Conservation (phyloP, 257 asterid genomes). For the Verbena officinalis region DNA sequence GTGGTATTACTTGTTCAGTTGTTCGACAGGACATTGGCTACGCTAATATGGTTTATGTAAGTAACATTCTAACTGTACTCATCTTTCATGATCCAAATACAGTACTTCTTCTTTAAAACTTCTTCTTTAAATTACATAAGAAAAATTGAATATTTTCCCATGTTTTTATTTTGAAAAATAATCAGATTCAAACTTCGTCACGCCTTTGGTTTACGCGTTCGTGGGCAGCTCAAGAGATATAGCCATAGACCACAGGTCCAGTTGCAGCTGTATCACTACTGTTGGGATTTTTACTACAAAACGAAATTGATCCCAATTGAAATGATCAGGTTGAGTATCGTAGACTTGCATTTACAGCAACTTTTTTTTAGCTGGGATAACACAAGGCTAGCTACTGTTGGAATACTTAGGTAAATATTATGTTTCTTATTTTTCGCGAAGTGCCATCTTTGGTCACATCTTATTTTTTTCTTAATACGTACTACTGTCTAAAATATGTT, state of each 20-base stretch:
- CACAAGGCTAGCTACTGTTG: conserved; percentile 89
- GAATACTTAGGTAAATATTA: conserved; percentile 63
- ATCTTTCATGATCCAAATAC: not conserved
- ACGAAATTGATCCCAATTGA: conserved; percentile 65
- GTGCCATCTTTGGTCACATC: too few relatives aligned
- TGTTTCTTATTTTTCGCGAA: too few relatives aligned
- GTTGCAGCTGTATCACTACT: conserved; percentile 87
- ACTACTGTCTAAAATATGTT: too few relatives aligned
- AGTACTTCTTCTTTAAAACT: too few relatives aligned
- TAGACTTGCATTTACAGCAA: conserved; percentile 87
- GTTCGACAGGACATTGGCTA: conserved; percentile 77
- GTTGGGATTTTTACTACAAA: conserved; percentile 63
- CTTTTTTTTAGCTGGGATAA: conserved; percentile 90
- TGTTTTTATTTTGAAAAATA: not conserved
- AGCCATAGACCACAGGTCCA: conserved; percentile 92
- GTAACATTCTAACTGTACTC: conserved; percentile 32
- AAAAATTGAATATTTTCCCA: too few relatives aligned
- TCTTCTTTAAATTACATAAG: not conserved
- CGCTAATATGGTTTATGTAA: conserved; percentile 78
- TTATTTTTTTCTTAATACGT: too few relatives aligned
- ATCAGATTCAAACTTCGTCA: conserved; percentile 92
- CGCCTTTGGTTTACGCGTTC: conserved; percentile 80
- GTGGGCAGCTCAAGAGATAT: conserved; percentile 97
- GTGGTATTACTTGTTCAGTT: conserved; percentile 5
- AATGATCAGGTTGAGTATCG: conserved; percentile 58